Percentiles rank a stretch among this genome's conserved stretches.
Conservation (phyloP, 2,329 filamentous ascomycete genomes). For the Exophiala viscosa region DNA sequence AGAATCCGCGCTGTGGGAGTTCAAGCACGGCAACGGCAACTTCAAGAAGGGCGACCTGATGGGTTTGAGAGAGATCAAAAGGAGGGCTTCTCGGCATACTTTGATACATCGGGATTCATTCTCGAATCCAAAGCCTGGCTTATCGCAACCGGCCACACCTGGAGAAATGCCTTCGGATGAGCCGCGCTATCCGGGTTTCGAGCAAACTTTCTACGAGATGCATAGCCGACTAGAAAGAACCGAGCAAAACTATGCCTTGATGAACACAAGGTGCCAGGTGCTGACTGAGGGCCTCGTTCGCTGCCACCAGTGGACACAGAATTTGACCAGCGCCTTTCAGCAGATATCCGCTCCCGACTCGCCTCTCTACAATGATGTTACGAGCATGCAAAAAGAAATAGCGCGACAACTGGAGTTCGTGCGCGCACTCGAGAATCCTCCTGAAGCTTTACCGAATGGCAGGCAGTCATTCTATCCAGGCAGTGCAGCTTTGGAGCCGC, state of each 20-base stretch:
- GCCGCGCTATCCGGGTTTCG: slow-evolving; percentile 67
- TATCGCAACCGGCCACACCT: slow-evolving; percentile 78
- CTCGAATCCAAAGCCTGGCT: slow-evolving; percentile 68
- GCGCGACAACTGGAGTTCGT: slow-evolving; percentile 58
- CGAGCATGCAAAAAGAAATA: slow-evolving; percentile 59
- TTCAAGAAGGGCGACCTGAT: slow-evolving; percentile 94
- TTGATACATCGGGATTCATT: slow-evolving; percentile 90
- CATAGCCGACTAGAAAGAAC: slow-evolving; percentile 70
- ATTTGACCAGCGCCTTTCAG: slow-evolving; percentile 30
- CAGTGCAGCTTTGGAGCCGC: slow-evolving; percentile 62
- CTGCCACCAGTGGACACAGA: slow-evolving; percentile 57
- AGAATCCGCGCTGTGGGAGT: slow-evolving; percentile 94
- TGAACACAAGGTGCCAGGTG: slow-evolving; percentile 76
- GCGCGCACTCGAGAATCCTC: slow-evolving; percentile 55
- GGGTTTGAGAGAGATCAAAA: slow-evolving; percentile 90
- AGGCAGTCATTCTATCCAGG: slow-evolving; percentile 62
- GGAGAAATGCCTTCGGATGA: slow-evolving; percentile 83
- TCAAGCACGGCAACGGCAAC: slow-evolving; percentile 95
- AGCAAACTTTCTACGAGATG: slow-evolving; percentile 79
- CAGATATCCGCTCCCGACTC: slow-evolving; percentile 69
- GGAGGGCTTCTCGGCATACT: slow-evolving; percentile 85
- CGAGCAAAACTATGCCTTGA: slow-evolving; percentile 75
- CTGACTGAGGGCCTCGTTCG: slow-evolving; percentile 76
- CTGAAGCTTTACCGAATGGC: slow-evolving; percentile 62
- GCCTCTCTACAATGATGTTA: slow-evolving; percentile 67